These are phyloP conservation scores for Heliosperma pusillum DNA, from an alignment of 148 eudicot genomes.

Conservation along the genomic window DNA sequence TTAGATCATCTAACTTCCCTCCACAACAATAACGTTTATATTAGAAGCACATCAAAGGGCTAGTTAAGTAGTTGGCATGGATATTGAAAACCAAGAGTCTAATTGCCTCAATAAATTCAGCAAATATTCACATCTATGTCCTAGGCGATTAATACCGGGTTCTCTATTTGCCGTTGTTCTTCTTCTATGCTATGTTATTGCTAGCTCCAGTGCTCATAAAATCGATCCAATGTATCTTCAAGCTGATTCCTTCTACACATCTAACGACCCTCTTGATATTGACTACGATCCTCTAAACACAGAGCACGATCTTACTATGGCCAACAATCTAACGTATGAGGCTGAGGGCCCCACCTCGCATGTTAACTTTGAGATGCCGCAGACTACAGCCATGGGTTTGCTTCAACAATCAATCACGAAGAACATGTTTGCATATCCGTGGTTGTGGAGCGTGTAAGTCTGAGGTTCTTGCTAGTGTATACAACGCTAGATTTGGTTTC, in stretches of 20 bases:
- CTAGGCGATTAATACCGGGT: background rate
- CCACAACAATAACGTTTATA: background rate
- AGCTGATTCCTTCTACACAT: constrained; percentile 23
- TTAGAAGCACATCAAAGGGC: constrained; percentile 3
- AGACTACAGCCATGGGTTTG: background rate
- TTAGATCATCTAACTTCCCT: constrained; percentile 1
- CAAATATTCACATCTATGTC: background rate
- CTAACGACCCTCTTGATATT: constrained; percentile 13
- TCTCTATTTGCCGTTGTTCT: constrained; percentile 3
- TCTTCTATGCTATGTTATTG: background rate
- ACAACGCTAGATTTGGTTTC: background rate
- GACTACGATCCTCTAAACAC: constrained; percentile 8
- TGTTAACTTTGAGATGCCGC: background rate
- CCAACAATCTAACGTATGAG: background rate
- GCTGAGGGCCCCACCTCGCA: background rate
- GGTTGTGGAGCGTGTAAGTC: background rate
- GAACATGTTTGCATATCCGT: background rate
- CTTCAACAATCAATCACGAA: background rate
- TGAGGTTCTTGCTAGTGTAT: background rate
- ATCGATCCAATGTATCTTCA: constrained; percentile 7
- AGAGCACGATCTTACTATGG: background rate
- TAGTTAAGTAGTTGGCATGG: background rate
- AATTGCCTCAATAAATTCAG: background rate
- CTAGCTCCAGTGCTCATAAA: background rate
- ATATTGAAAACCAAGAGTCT: constrained; percentile 14